Evolutionary conservation across 257 asterid species (phyloP).

Genomic region (Nicotiana paniculata): DNA sequence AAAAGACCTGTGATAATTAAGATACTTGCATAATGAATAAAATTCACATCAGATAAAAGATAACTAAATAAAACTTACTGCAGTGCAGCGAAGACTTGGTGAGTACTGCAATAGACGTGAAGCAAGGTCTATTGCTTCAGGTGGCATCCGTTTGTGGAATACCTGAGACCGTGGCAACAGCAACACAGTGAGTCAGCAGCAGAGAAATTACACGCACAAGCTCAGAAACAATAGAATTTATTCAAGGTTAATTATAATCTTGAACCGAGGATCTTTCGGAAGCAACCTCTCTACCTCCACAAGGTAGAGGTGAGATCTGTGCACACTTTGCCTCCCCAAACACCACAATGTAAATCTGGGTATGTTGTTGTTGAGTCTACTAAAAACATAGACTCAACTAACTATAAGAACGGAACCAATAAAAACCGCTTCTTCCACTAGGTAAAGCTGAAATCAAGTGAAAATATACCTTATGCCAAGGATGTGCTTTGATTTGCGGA

Average conservation of each 20-base stretch:
- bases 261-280: too few relatives aligned
- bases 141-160: conserved; percentile 90
- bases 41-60: neutral
- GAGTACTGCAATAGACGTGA: conserved; percentile 92
- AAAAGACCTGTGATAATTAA: neutral
- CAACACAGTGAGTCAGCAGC: neutral
- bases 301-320: too few relatives aligned
- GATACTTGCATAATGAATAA: neutral
- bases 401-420: too few relatives aligned
- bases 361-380: too few relatives aligned
- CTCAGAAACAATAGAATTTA: neutral
- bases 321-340: too few relatives aligned
- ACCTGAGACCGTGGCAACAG: conserved; percentile 36
- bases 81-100: conserved; percentile 94
- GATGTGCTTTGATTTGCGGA: conserved; percentile 93
- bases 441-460: neutral
- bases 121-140: conserved; percentile 94
- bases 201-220: neutral
- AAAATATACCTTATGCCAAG: conserved; percentile 83
- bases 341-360: too few relatives aligned
- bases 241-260: neutral
- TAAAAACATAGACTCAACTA: too few relatives aligned
- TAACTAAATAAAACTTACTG: conserved; percentile 46
- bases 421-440: neutral
- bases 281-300: too few relatives aligned